Evolutionary conservation across 805 yeast genomes (phyloP).

Genomic region (Zygosaccharomyces bailii): DNA sequence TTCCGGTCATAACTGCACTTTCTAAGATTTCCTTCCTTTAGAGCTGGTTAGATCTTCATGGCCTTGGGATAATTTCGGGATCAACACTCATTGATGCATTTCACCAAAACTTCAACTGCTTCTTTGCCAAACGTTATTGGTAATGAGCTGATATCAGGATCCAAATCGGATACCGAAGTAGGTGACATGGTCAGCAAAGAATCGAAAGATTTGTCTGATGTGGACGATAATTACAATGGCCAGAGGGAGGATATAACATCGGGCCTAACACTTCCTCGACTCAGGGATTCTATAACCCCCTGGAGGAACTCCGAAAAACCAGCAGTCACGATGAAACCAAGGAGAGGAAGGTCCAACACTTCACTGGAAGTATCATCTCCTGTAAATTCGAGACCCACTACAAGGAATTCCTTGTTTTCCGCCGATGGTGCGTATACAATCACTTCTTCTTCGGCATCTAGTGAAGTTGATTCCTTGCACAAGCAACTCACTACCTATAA

Average conservation of each 20-base stretch:
- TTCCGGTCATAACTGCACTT: not conserved
- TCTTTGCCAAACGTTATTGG: not conserved
- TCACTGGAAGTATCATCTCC: conserved; percentile 19
- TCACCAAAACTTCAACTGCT: not conserved
- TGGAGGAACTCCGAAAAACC: conserved; percentile 34
- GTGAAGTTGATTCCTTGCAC: conserved; percentile 39
- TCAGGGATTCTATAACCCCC: conserved; percentile 38
- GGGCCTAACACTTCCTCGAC: conserved; percentile 32
- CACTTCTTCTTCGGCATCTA: conserved; percentile 16
- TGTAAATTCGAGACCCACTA: conserved; percentile 18
- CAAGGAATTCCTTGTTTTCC: conserved; percentile 23
- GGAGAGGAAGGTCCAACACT: conserved; percentile 9
- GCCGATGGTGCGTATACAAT: conserved; percentile 14
- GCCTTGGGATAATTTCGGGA: not conserved
- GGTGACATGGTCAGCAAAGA: not conserved
- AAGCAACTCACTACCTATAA: conserved; percentile 43
- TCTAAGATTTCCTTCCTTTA: not conserved
- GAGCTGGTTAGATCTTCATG: not conserved
- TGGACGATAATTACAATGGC: conserved; percentile 21
- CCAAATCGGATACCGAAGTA: not conserved
- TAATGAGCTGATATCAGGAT: not conserved
- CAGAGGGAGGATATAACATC: conserved; percentile 15
- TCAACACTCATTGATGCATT: not conserved
- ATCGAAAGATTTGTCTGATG: conserved; percentile 1
- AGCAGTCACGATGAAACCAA: conserved; percentile 3